Conservation (phyloP, 306 rosid species). For the Alnus glutinosa region DNA sequence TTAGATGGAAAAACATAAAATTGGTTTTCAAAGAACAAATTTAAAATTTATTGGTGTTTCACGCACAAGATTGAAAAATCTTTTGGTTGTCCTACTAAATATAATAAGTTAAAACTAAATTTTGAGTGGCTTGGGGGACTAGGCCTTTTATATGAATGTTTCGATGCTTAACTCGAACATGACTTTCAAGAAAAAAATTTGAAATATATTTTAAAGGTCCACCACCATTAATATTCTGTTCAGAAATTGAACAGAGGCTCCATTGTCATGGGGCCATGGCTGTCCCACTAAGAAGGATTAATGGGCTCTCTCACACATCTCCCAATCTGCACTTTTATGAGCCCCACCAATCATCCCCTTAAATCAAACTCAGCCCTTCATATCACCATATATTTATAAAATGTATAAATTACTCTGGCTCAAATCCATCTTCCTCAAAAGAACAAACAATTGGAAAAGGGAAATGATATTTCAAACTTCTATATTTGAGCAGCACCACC, state of each 20-base stretch:
- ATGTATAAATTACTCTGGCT: no score
- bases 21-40: neutral
- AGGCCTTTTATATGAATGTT: no score
- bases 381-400: neutral
- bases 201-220: neutral
- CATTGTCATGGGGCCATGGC: neutral
- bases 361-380: neutral
- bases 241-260: slow-evolving; percentile 7
- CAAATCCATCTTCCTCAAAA: no score
- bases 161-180: no score
- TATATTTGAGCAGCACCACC: neutral
- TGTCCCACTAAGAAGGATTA: neutral
- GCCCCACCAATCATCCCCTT: slow-evolving; percentile 3
- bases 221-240: neutral
- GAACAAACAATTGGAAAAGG: no score
- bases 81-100: no score
- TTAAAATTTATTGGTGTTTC: no score
- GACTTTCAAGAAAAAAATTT: no score
- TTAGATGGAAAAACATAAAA: neutral
- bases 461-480: no score
- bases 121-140: no score
- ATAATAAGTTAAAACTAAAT: no score
- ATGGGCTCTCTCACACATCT: neutral
- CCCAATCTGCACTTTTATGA: neutral
- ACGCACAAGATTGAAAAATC: no score